Base-by-base conservation (phyloP, 495 filamentous ascomycete genomes). In the Trichocladium uniseriatum region DNA sequence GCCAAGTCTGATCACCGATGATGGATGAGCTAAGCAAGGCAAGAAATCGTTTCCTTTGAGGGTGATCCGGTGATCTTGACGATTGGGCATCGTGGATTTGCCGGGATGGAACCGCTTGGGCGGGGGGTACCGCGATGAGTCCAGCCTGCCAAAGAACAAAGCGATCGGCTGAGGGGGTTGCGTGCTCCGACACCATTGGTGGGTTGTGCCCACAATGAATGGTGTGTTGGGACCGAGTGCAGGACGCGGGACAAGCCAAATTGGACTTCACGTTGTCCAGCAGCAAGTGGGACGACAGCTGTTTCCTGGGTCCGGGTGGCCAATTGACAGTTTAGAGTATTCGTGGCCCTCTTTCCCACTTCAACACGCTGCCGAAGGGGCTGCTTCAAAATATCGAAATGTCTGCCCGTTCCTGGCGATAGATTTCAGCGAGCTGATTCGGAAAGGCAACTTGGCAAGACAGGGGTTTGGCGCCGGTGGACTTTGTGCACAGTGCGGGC, bases 51-150 rank as follows among this genome's bases (percentile, higher is more conserved):
- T 32, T 16, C 38, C 31, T 16, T 31, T 21, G 15, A 18, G 19
- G 38, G 22, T 41, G 45, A 55, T 48, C 53, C 45, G 43, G 49
- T 59, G 54, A 59, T 59, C 56, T 55, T 16, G 54, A 51, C 42
- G 48, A 55, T 63, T 56, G 54, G 54, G 29, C 21, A 27, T 39
- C 43, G 32, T 35, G 27, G 43, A 24, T 45, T 37, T 13, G 22
- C 39, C 48, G 24, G 42, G 28, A 42, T 19, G 45, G 45, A 48
- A 45, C 42, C 31, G 36, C 28, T 7, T 8, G 37, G 19, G 38
- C 47, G 40, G 48, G 40, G 48, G 47, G 47, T 29, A 10, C 27
- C 39, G 39, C 21, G n/a, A 32, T 21, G 34, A 28, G 38, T 50
- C 42, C 41, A 48, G 49, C 42, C 47, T 46, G 36, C 45, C 35